These are phyloP conservation scores for Agrocybe pediades DNA, from an alignment of 768 basidiomycete species.

Conservation along the genomic window DNA sequence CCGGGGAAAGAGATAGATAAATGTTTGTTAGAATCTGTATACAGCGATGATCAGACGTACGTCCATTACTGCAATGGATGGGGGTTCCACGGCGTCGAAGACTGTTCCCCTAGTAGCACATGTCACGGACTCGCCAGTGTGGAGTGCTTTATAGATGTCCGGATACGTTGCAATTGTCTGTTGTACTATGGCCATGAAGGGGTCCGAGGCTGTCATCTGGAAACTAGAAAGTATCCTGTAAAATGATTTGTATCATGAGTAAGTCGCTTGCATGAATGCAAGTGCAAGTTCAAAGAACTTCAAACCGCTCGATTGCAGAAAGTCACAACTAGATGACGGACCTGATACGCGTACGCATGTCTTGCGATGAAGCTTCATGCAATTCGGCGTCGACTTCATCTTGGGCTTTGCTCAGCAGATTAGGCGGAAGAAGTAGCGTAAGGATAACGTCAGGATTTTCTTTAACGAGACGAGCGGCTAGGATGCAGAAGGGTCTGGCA, in stretches of 20 bases:
- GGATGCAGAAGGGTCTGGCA: conserved; percentile 7
- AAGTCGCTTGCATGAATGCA: too few species aligned
- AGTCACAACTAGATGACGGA: too few species aligned
- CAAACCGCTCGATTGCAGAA: neutral
- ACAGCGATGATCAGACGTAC: neutral
- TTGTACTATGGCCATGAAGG: neutral
- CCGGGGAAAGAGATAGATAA: neutral
- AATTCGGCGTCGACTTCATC: conserved; percentile 5
- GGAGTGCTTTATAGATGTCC: conserved; percentile 5
- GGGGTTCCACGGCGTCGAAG: conserved; percentile 11
- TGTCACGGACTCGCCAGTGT: neutral
- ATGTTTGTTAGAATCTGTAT: neutral
- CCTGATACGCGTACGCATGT: conserved; percentile 1
- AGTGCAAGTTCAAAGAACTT: too few species aligned
- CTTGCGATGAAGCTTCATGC: neutral
- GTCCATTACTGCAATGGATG: conserved; percentile 12
- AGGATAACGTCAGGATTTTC: conserved; percentile 7
- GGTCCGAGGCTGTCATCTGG: neutral
- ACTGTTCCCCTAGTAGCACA: conserved; percentile 7
- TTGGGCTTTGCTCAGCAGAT: neutral
- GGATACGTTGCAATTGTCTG: conserved; percentile 7
- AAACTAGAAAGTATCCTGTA: conserved; percentile 12
- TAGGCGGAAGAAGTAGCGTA: conserved; percentile 5
- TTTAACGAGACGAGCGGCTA: conserved; percentile 9
- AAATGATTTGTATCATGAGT: too few species aligned